Evolutionary conservation across 2,329 filamentous ascomycete species (phyloP).

Genomic region (Neonectria hederae): DNA sequence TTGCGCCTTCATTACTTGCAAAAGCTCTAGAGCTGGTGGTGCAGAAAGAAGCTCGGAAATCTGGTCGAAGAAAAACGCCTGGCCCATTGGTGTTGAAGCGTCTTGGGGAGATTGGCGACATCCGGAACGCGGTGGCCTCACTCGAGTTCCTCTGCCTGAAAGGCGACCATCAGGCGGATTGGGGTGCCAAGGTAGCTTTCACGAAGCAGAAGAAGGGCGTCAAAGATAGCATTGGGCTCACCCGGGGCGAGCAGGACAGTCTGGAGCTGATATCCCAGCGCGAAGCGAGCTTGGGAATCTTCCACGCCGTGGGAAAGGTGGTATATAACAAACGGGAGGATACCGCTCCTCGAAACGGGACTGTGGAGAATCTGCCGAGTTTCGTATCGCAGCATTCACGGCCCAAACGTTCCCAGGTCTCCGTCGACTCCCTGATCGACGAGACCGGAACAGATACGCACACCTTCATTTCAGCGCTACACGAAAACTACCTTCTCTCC

Average conservation of each 20-base stretch:
- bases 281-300: slow-evolving; percentile 91
- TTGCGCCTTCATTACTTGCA: slow-evolving; percentile 84
- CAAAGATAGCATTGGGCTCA: slow-evolving; percentile 69
- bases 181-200: slow-evolving; percentile 79
- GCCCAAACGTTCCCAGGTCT: slow-evolving; percentile 71
- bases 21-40: slow-evolving; percentile 87
- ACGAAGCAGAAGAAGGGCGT: slow-evolving; percentile 72
- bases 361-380: slow-evolving; percentile 65
- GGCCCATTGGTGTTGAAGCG: slow-evolving; percentile 81
- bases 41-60: slow-evolving; percentile 84
- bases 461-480: slow-evolving; percentile 88
- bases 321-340: slow-evolving; percentile 93
- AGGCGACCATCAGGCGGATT: slow-evolving; percentile 76
- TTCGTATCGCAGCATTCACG: slow-evolving; percentile 67
- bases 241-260: slow-evolving; percentile 80
- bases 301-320: slow-evolving; percentile 95
- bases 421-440: slow-evolving; percentile 82
- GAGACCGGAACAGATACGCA: slow-evolving; percentile 92
- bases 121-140: slow-evolving; percentile 90
- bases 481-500: slow-evolving; percentile 92
- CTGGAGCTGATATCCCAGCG: slow-evolving; percentile 84
- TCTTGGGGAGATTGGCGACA: slow-evolving; percentile 88
- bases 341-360: slow-evolving; percentile 50
- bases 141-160: slow-evolving; percentile 92
- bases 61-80: slow-evolving; percentile 77